Percentiles rank a stretch among this genome's conserved stretches.
These are phyloP conservation scores for Penicillium canariense DNA, from an alignment of 495 filamentous ascomycete genomes.

Conservation along the genomic window DNA sequence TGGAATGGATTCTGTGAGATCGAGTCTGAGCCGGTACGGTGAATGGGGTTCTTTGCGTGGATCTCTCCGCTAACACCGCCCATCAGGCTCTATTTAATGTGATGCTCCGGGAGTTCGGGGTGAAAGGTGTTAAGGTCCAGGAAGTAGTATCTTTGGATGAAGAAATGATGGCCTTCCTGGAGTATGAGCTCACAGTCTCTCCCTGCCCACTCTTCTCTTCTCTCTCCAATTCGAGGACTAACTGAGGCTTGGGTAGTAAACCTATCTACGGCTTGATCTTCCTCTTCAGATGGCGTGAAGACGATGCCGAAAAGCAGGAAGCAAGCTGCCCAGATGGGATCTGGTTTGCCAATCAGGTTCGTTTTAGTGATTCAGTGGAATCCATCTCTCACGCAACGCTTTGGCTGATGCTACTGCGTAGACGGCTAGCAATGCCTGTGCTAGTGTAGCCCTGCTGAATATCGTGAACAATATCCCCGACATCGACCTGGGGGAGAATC, in stretches of 20 bases:
- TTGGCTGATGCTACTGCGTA: slow-evolving; percentile 31
- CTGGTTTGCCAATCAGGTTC: slow-evolving; percentile 94
- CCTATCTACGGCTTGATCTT: slow-evolving; percentile 83
- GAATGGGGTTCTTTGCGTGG: background rate
- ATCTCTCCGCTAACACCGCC: slow-evolving; percentile 1
- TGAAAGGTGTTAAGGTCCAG: slow-evolving; percentile 68
- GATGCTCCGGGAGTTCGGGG: slow-evolving; percentile 76
- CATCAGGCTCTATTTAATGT: slow-evolving; percentile 75
- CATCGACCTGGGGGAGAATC: slow-evolving; percentile 62
- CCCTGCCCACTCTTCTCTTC: too few species aligned
- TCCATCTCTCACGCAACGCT: background rate
- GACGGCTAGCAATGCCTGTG: slow-evolving; percentile 81
- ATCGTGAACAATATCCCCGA: slow-evolving; percentile 79
- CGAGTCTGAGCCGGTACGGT: slow-evolving; percentile 81
- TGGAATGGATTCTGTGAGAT: slow-evolving; percentile 87
- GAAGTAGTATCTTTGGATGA: slow-evolving; percentile 77
- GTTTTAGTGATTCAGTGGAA: slow-evolving; percentile 6
- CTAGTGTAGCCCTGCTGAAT: slow-evolving; percentile 83
- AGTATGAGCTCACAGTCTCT: slow-evolving; percentile 41
- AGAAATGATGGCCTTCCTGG: slow-evolving; percentile 60
- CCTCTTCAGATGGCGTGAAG: slow-evolving; percentile 67
- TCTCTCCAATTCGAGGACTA: background rate
- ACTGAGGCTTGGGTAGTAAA: slow-evolving; percentile 42
- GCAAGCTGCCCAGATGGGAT: slow-evolving; percentile 62
- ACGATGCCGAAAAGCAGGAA: slow-evolving; percentile 56